A percentile compares a stretch with the other conserved stretches of the same genome.
These are phyloP conservation scores for Mesostigma viride DNA, from an alignment of 139 green algal species.

Conservation along the genomic window DNA sequence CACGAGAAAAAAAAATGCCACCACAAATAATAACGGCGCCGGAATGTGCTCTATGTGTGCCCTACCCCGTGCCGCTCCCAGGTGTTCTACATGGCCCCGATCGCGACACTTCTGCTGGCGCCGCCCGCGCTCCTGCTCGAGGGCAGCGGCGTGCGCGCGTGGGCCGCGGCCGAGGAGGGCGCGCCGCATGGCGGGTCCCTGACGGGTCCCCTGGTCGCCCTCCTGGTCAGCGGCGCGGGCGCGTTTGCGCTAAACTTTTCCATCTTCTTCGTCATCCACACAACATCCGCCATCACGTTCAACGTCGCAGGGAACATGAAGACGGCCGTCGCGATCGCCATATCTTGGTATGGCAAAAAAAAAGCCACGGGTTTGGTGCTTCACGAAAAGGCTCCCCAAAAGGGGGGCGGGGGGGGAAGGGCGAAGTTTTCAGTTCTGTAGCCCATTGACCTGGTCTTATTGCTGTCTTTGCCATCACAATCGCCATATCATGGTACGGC, in stretches of 20 bases:
- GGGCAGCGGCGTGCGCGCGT: constrained; percentile 6
- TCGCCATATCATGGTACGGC: too few species aligned
- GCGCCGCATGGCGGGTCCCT: background rate
- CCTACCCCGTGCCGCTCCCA: background rate
- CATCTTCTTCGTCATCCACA: constrained; percentile 33
- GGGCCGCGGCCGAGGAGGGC: constrained; percentile 1
- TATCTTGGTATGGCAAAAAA: constrained; percentile 18
- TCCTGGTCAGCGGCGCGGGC: constrained; percentile 19
- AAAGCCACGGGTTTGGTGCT: too few species aligned
- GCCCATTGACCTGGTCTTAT: too few species aligned
- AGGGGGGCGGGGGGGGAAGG: too few species aligned
- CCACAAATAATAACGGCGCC: too few species aligned
- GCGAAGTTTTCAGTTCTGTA: too few species aligned
- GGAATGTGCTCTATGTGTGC: too few species aligned
- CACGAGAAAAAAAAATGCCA: too few species aligned
- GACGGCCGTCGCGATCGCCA: constrained; percentile 21
- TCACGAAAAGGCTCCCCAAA: too few species aligned
- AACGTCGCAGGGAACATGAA: constrained; percentile 33
- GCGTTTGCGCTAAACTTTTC: constrained; percentile 34
- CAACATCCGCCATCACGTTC: constrained; percentile 30
- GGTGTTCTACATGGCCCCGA: constrained; percentile 32
- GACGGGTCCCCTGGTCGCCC: background rate
- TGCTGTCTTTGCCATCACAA: too few species aligned
- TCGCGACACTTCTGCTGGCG: constrained; percentile 16
- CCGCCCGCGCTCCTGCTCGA: constrained; percentile 16